Conservation (phyloP, 108 stramenopile species). For the Stephanodiscus minutulus region DNA sequence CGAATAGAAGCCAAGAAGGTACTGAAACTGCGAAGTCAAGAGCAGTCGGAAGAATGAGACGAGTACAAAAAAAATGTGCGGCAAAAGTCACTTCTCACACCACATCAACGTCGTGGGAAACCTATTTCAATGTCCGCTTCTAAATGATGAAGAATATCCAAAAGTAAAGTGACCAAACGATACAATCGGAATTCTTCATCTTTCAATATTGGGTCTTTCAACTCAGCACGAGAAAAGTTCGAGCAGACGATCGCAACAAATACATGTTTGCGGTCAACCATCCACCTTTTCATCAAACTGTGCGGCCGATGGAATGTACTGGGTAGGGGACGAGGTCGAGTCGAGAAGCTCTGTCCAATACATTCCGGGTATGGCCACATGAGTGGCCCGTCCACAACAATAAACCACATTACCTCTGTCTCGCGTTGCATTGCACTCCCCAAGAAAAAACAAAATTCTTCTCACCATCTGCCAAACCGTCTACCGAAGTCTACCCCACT, state of each 20-base stretch:
- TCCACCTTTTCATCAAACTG: neutral
- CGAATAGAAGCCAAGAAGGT: neutral
- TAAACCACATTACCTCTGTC: neutral
- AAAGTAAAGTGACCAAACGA: slow-evolving; percentile 14
- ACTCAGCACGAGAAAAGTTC: neutral
- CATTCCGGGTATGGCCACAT: neutral
- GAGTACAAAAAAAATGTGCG: slow-evolving; percentile 40
- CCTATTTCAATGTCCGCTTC: slow-evolving; percentile 60
- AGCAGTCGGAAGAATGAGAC: neutral
- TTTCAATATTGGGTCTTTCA: slow-evolving; percentile 23
- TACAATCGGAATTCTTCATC: slow-evolving; percentile 13
- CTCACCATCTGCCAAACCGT: too few species aligned
- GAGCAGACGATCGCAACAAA: neutral
- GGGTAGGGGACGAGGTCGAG: slow-evolving; percentile 2
- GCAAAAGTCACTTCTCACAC: slow-evolving; percentile 79
- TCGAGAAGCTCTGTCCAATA: neutral
- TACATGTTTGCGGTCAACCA: too few species aligned
- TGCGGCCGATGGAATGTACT: slow-evolving; percentile 11
- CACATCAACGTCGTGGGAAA: slow-evolving; percentile 82
- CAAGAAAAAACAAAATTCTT: neutral
- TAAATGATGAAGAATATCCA: slow-evolving; percentile 20
- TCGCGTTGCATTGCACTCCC: neutral
- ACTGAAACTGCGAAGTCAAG: too few species aligned
- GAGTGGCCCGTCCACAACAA: neutral
- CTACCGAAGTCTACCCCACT: too few species aligned